phyloP scores from a whole-genome alignment of 768 basidiomycete species.

The Artomyces pyxidatus region DNA sequence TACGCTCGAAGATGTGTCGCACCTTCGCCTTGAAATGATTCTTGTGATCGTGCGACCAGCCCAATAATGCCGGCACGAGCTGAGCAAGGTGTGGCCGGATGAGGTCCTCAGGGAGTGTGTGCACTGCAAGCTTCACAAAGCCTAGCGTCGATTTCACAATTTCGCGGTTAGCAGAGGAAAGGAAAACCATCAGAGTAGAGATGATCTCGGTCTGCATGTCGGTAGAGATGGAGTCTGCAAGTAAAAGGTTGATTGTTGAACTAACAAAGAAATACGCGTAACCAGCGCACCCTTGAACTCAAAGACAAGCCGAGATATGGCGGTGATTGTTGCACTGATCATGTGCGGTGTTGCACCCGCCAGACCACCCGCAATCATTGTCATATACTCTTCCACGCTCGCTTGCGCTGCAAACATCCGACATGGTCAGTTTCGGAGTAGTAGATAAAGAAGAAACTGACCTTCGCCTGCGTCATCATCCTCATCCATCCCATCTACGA shows the following conservation, averaged over 20 bases:
- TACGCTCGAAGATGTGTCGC: constrained; percentile 92
- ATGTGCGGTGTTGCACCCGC: constrained; percentile 93
- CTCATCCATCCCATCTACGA: constrained; percentile 82
- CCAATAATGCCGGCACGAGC: constrained; percentile 78
- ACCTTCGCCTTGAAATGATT: constrained; percentile 98
- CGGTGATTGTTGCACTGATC: constrained; percentile 96
- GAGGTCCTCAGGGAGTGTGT: constrained; percentile 66
- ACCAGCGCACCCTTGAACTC: constrained; percentile 80
- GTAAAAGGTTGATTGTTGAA: neutral
- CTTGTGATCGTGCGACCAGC: constrained; percentile 96
- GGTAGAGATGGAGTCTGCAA: constrained; percentile 54
- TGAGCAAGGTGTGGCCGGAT: constrained; percentile 69
- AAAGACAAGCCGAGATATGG: constrained; percentile 87
- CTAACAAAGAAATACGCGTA: neutral
- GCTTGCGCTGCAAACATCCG: constrained; percentile 48
- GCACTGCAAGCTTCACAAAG: constrained; percentile 88
- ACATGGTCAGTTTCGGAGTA: too few species aligned
- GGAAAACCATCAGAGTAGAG: constrained; percentile 80
- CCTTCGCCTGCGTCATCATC: constrained; percentile 43
- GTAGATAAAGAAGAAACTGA: too few species aligned
- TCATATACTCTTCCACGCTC: constrained; percentile 86
- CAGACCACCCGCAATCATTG: constrained; percentile 92
- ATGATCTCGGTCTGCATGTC: constrained; percentile 80
- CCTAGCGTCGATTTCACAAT: constrained; percentile 96
- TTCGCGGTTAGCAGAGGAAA: constrained; percentile 91